Evolutionary conservation across 2,329 filamentous ascomycete genomes (phyloP).

Genomic region (Periconia macrospinosa): DNA sequence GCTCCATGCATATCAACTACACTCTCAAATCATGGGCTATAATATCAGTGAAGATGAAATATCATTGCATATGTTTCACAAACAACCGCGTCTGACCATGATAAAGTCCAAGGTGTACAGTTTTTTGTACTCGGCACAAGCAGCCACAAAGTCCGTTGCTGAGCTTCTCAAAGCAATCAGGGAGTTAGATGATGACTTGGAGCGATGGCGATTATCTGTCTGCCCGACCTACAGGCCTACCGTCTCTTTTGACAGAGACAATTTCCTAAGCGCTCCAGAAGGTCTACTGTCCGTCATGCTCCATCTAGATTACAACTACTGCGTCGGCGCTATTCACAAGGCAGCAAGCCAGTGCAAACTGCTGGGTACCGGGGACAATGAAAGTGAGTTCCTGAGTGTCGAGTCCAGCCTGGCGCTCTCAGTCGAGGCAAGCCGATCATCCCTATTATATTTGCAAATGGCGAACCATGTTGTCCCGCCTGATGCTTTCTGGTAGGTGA

Average conservation of each 20-base stretch:
- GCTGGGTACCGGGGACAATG: neutral
- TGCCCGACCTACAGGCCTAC: neutral
- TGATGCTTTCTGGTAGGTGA: too few species aligned
- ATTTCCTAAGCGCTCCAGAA: too few species aligned
- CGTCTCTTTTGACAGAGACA: too few species aligned
- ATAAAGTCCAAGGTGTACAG: too few species aligned
- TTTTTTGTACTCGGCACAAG: neutral
- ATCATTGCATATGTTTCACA: too few species aligned
- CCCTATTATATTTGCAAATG: slow-evolving; percentile 1
- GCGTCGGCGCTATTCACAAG: slow-evolving; percentile 1
- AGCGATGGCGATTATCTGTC: neutral
- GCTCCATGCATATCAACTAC: neutral
- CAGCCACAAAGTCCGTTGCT: neutral
- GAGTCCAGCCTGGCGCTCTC: neutral
- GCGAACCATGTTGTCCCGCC: too few species aligned
- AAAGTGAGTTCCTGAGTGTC: neutral
- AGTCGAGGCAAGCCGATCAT: slow-evolving; percentile 2
- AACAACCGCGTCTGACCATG: too few species aligned
- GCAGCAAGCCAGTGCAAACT: neutral
- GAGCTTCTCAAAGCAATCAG: neutral
- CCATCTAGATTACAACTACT: slow-evolving; percentile 1
- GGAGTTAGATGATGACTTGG: slow-evolving; percentile 2
- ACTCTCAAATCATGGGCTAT: neutral
- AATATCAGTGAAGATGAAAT: too few species aligned
- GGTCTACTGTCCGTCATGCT: neutral